Conservation (phyloP, 2,329 filamentous ascomycete genomes). For the Paecilomyces dactylethromorphus region DNA sequence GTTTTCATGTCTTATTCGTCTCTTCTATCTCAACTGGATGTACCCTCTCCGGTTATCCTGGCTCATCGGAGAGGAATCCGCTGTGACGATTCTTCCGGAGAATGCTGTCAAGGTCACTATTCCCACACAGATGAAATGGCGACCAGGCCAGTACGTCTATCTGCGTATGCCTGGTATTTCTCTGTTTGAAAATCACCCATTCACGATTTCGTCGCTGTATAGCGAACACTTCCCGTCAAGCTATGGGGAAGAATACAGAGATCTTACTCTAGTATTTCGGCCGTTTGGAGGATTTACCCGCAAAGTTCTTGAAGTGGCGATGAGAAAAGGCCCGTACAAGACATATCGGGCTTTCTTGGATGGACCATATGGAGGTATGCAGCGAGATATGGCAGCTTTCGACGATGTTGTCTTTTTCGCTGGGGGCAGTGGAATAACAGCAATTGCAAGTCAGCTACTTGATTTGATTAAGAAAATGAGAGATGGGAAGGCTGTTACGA, state of each 20-base stretch:
- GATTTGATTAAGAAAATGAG: conserved; percentile 96
- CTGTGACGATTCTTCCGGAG: conserved; percentile 81
- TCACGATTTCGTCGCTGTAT: conserved; percentile 88
- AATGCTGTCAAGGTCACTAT: conserved; percentile 95
- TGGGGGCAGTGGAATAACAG: conserved; percentile 90
- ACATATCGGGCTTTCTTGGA: conserved; percentile 90
- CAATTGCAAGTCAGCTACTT: conserved; percentile 81
- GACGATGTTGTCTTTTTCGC: conserved; percentile 91
- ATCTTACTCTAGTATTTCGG: conserved; percentile 85
- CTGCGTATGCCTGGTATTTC: conserved; percentile 90
- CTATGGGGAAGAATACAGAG: conserved; percentile 79
- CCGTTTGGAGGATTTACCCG: conserved; percentile 88
- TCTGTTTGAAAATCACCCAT: conserved; percentile 86
- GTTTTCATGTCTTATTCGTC: conserved; percentile 63
- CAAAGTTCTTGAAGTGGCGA: conserved; percentile 72
- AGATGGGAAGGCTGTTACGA: conserved; percentile 88
- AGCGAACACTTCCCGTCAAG: conserved; percentile 89
- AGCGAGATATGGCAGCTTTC: conserved; percentile 80
- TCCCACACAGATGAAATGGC: conserved; percentile 87
- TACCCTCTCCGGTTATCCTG: conserved; percentile 73
- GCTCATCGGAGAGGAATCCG: conserved; percentile 84
- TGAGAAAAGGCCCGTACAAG: conserved; percentile 81
- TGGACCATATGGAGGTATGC: conserved; percentile 92
- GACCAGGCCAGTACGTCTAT: conserved; percentile 90
- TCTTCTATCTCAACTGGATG: conserved; percentile 87